These are phyloP conservation scores for Cadophora malorum DNA, from an alignment of 2,329 filamentous ascomycete species.

Conservation along the genomic window DNA sequence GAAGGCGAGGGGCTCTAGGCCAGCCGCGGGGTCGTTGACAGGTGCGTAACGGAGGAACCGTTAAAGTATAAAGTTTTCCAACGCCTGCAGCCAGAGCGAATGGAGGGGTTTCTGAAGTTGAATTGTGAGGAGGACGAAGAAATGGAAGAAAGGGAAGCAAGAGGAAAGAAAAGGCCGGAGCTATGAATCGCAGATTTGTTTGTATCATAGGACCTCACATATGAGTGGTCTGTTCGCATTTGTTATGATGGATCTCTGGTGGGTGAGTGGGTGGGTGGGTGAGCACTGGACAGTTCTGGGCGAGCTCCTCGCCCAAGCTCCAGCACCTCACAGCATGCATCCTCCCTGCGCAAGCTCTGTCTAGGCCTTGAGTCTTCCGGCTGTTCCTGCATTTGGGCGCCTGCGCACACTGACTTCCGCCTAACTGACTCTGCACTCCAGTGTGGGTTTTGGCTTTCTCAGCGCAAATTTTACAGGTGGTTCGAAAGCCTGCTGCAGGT, in stretches of 20 bases:
- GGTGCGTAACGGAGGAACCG: not conserved
- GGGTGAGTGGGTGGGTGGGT: not conserved
- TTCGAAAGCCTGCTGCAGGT: not conserved
- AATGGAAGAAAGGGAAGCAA: not conserved
- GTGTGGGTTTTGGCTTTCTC: not conserved
- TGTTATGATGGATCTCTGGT: slow-evolving; percentile 25
- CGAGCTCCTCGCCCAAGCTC: slow-evolving; percentile 7
- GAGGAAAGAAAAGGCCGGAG: not conserved
- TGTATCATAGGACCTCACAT: slow-evolving; percentile 18
- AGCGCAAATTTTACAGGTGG: not conserved
- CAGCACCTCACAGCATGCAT: slow-evolving; percentile 14
- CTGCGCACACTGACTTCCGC: not conserved
- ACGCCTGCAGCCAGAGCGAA: slow-evolving; percentile 4
- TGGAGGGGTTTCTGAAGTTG: slow-evolving; percentile 6
- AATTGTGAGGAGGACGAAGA: slow-evolving; percentile 6
- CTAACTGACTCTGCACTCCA: not conserved
- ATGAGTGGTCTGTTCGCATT: slow-evolving; percentile 30
- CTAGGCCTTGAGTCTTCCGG: not conserved
- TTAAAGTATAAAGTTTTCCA: not conserved
- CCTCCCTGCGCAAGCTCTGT: slow-evolving; percentile 12
- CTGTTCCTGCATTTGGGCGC: slow-evolving; percentile 1
- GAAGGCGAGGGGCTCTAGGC: not conserved
- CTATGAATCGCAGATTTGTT: slow-evolving; percentile 13
- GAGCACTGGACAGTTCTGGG: not conserved
- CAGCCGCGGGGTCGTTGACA: slow-evolving; percentile 11